Base-by-base conservation (phyloP, 371 early-diverging fungal species). In the Umbelopsis sp. region DNA sequence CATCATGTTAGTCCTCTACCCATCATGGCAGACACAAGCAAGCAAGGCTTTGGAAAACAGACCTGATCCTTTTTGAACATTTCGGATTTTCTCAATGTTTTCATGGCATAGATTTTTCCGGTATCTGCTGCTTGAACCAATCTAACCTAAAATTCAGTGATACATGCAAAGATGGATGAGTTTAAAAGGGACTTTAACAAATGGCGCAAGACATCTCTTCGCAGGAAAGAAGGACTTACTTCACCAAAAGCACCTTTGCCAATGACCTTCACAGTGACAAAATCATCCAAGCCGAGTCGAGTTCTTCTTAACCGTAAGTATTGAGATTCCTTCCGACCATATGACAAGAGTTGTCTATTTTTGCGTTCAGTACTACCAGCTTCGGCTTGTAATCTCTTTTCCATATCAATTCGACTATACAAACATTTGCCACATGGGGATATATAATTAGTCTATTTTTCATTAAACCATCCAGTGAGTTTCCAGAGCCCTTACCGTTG, bases 181-280 rank as follows among this genome's bases (percentile, higher is more conserved):
- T 20, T 48, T 48, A 22, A 22, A 22, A 22, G 22, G 22, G 22
- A 22, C 22, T 22, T 22, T 0, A 22, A 22, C 22, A 22, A 22
- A 22, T 22, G 22, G 22, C 22, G 22, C 22, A 22, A 22, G 41
- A 9, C 52, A 18, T 25, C 52, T 25, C 52, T 9, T 51, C 22
- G 12, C 4, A 29, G 6, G 11, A 57, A 29, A 16, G 14, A 35
- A 29, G 35, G 10, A 29, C 57, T 57, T 74, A 93, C 97, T 78
- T 99, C 99, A 50, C 99, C 99, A 86, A 99, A 99, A 3, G 99
- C 99, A 52, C 99, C 99, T 69, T 96, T 96, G n/a, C 99, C 99
- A 78, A 99, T 98, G n/a, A 99, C 97, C 80, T 96, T 94, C 68
- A 99, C 89, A 22, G 99, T 98, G 52, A 85, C 78, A 76, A 99